Percentiles rank a stretch among this genome's conserved stretches.
Conservation (phyloP, 78 protist species). For the Creolimax fragrantissima region DNA sequence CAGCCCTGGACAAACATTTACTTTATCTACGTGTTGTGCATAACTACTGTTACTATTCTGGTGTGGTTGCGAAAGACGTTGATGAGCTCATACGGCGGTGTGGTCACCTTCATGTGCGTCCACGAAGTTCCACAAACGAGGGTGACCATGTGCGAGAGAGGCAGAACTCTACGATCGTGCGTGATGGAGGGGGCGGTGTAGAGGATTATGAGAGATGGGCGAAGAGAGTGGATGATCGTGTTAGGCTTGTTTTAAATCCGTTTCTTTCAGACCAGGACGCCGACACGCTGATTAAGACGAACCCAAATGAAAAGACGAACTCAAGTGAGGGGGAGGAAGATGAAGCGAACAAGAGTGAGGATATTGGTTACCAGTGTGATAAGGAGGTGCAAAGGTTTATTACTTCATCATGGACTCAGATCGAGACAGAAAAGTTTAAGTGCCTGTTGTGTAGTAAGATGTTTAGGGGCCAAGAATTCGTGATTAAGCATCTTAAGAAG, state of each 20-base stretch:
- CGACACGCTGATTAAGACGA: background rate
- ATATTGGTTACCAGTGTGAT: background rate
- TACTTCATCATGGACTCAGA: background rate
- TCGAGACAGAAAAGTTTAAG: constrained; percentile 1
- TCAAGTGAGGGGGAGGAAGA: background rate
- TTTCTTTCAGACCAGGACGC: background rate
- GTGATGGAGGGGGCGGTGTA: too few relatives aligned
- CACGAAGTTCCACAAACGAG: background rate
- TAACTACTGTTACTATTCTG: background rate
- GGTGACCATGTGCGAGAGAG: background rate
- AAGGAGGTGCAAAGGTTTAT: background rate
- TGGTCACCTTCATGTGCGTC: background rate
- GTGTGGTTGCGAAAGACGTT: background rate
- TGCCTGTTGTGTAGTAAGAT: background rate
- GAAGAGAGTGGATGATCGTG: background rate
- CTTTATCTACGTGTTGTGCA: background rate
- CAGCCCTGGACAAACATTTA: background rate
- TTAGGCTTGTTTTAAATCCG: too few relatives aligned
- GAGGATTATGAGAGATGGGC: background rate
- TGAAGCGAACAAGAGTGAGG: background rate
- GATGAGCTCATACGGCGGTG: background rate
- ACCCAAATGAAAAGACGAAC: background rate
- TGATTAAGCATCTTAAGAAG: background rate
- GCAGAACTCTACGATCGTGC: too few relatives aligned
- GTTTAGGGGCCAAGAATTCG: background rate